phyloP scores from a whole-genome alignment of 768 basidiomycete genomes.

The Imleria badia region DNA sequence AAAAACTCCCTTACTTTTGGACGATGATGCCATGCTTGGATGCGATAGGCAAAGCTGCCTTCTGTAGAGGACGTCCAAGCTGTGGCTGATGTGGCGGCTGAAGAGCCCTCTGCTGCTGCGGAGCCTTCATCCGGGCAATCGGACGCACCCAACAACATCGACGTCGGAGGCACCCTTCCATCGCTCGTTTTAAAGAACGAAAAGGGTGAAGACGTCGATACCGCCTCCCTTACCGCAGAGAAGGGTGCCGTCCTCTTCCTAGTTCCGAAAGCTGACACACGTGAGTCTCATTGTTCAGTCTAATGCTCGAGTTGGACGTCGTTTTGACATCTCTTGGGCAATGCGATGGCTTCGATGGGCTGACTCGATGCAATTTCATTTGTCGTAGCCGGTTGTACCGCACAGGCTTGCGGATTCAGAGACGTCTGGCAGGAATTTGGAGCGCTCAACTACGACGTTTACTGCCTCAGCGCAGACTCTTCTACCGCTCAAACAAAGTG shows the following conservation, averaged over 20 bases:
- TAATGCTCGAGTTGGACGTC: neutral
- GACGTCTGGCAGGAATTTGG: conserved; percentile 80
- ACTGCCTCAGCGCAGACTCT: conserved; percentile 81
- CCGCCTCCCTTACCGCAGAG: conserved; percentile 61
- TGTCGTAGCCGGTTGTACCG: conserved; percentile 79
- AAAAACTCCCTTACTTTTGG: neutral
- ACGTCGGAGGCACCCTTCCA: conserved; percentile 76
- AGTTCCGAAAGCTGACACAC: conserved; percentile 83
- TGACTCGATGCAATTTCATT: conserved; percentile 1
- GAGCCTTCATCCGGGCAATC: conserved; percentile 4
- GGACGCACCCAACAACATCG: conserved; percentile 36
- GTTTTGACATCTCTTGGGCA: too few relatives aligned
- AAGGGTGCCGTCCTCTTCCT: conserved; percentile 81
- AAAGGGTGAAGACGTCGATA: conserved; percentile 74
- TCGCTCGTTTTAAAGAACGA: conserved; percentile 80
- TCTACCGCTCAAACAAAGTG: conserved; percentile 76
- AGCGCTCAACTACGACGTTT: conserved; percentile 62
- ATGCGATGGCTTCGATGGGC: too few relatives aligned
- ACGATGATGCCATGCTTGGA: neutral
- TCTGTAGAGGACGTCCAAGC: conserved; percentile 6
- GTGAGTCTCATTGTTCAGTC: conserved; percentile 40
- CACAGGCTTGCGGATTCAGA: conserved; percentile 89
- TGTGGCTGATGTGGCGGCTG: neutral
- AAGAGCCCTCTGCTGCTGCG: neutral
- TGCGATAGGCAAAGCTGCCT: conserved; percentile 21